Evolutionary conservation across 23 red algal species (phyloP), one percentile per base, ranked within the genome.

Genomic region (Gracilaria caudata): DNA sequence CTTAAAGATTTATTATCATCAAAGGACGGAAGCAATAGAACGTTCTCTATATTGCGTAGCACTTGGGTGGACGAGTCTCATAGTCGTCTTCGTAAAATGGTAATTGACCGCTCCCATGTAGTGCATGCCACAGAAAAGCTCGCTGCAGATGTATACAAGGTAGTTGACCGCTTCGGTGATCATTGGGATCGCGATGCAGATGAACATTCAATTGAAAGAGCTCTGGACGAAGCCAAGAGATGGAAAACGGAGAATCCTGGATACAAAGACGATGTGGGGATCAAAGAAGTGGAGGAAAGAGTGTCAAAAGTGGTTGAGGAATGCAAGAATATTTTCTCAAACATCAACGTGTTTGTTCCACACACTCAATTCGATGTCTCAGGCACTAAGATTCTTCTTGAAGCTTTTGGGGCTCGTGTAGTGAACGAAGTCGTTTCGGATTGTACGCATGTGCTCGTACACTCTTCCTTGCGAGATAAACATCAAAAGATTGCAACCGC

Each of bases 161-260:
- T 75, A 16, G 71, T 34, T 25, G 85, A 89, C 56, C 85, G 85
- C 36, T 89, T 79, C 29, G 85, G 85, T 60, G 85, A 89, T 79
- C 39, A 61, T 26, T 89, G 85, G 85, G 49, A 68, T 33, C 19
- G 47, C 16, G 43, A 75, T 4, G 35, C 51, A 16, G 68, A 77
- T 60, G 73, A 53, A 24, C 5, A 41, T 58, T 68, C 51, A 17
- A 25, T 89, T 19, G 60, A 10, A 66, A 29, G 54, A 35, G 44
- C 53, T 20, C n/a, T 89, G 36, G 49, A 64, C 23, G 68, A 89
- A 68, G 44, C 61, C 20, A 33, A 43, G 7, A 79, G 28, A 63
- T 79, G 85, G 71, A 79, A 20, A 2, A 56, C 5, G 28, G 57
- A 89, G 43, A 41, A 39, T 32, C 34, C n/a, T 7, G 72, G 57